Evolutionary conservation across 352 stramenopile species (phyloP).

Genomic region (Aphanomyces stellatus): DNA sequence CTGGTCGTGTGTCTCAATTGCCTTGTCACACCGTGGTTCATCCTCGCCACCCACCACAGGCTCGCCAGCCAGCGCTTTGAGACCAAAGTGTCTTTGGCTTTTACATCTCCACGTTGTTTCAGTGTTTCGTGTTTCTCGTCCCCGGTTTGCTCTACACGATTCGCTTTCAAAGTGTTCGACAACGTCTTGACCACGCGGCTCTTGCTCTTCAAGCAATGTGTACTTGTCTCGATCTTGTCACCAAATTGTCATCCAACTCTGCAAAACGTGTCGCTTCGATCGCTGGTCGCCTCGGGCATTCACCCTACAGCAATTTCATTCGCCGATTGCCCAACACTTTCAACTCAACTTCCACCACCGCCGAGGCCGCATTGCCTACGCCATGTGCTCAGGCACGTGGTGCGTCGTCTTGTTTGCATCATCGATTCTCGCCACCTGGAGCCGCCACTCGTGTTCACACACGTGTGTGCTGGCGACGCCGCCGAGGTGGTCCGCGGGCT

Average conservation of each 20-base stretch:
- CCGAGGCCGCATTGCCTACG: neutral
- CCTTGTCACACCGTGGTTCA: conserved; percentile 4
- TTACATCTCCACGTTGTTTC: conserved; percentile 1
- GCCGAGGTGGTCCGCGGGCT: neutral
- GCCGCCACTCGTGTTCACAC: neutral
- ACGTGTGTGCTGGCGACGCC: neutral
- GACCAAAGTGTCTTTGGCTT: neutral
- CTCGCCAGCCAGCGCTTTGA: no score
- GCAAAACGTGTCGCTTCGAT: neutral
- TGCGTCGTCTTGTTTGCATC: no score
- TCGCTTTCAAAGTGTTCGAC: neutral
- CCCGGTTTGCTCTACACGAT: neutral
- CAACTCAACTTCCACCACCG: neutral
- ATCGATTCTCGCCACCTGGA: neutral
- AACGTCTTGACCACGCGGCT: neutral
- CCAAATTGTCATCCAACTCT: neutral
- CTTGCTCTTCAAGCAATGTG: conserved; percentile 7
- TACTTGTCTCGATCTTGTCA: conserved; percentile 12
- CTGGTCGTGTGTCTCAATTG: neutral
- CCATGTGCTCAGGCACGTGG: no score
- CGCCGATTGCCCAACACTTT: neutral
- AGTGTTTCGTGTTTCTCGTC: neutral
- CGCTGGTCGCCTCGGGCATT: neutral
- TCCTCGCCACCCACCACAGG: no score
- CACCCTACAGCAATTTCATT: neutral